Percentiles rank a stretch among this genome's conserved stretches.
phyloP scores from a whole-genome alignment of 108 stramenopile species.

The Nitzschia palea region DNA sequence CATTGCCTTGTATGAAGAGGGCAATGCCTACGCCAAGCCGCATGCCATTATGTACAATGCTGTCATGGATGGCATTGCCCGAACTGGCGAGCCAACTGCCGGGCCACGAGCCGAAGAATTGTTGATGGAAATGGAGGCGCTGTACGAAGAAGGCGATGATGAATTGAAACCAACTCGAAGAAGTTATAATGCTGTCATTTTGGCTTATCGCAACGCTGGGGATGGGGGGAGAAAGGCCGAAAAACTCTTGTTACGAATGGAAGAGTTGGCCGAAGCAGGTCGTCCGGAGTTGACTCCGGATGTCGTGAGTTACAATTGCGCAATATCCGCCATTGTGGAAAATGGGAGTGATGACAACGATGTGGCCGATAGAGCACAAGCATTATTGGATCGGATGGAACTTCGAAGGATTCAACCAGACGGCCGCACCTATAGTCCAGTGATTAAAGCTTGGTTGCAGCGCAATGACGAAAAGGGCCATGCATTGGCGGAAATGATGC shows the following conservation, averaged over 20 bases:
- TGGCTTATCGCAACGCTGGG: conserved; percentile 8
- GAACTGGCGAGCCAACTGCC: conserved; percentile 10
- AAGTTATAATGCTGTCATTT: conserved; percentile 23
- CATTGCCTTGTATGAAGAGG: conserved; percentile 22
- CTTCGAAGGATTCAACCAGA: conserved; percentile 12
- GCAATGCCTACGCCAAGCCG: conserved; percentile 19
- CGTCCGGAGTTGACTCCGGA: conserved; percentile 20
- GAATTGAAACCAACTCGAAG: conserved; percentile 4
- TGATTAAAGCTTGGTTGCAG: conserved; percentile 29
- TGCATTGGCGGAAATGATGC: conserved; percentile 24
- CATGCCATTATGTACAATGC: conserved; percentile 26
- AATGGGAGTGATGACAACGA: neutral
- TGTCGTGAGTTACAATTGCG: conserved; percentile 30
- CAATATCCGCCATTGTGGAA: neutral
- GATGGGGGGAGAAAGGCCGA: conserved; percentile 6
- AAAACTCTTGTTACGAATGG: conserved; percentile 18
- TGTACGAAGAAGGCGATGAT: neutral
- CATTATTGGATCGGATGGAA: conserved; percentile 29
- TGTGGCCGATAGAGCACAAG: conserved; percentile 22
- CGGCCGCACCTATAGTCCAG: conserved; percentile 21
- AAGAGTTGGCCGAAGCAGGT: conserved; percentile 9
- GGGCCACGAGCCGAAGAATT: conserved; percentile 3
- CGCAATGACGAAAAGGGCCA: conserved; percentile 27
- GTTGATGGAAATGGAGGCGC: neutral
- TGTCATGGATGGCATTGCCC: conserved; percentile 26